Evolutionary conservation across 306 rosid genomes (phyloP), one percentile per base, ranked within the genome.

Genomic region (Canavalia ensiformis): DNA sequence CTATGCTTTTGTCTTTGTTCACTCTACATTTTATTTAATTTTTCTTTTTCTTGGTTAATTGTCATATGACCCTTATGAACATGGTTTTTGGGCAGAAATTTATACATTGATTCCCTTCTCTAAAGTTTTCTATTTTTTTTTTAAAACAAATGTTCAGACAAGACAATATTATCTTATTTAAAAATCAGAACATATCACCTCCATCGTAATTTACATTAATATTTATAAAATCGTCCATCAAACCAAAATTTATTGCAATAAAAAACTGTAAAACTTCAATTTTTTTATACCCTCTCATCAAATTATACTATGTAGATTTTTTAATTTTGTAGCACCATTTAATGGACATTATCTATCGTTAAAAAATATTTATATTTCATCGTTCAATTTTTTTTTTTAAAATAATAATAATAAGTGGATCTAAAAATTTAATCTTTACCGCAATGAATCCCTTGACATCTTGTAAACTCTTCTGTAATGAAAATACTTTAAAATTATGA

Each of bases 1-100:
- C 39, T 33, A 9, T 42, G 67, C 39, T 62, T 62, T 80, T 72
- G 80, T 73, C 79, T 1, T 81, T 57, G 51, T 30, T 70, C 31
- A 7, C 9, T 74, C 46, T 6, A 42, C 68, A 8, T 39, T 30
- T 62, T 2, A 25, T 59, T 56, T 31, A 44, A 11, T 13, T 58
- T 10, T 1, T 42, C 45, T 44, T 80, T 3, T 71, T 5, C 10
- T 2, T 12, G 42, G 5, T 30, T 49, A 0, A 3, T 76, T 13
- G 30, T 78, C 50, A 30, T 44, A 12, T 25, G 82, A 42, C 39
- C 29, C 42, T 54, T 4, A 68, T 41, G 1, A 68, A 44, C 2
- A 5, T 51, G 29, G 73, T 49, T 12, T 60, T 55, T 28, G 78
- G 84, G 30, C 56, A 62, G 4, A 3, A 71, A 81, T 74, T 81